Conservation (phyloP, 2,329 filamentous ascomycete genomes). For the Fusarium dlaminii region DNA sequence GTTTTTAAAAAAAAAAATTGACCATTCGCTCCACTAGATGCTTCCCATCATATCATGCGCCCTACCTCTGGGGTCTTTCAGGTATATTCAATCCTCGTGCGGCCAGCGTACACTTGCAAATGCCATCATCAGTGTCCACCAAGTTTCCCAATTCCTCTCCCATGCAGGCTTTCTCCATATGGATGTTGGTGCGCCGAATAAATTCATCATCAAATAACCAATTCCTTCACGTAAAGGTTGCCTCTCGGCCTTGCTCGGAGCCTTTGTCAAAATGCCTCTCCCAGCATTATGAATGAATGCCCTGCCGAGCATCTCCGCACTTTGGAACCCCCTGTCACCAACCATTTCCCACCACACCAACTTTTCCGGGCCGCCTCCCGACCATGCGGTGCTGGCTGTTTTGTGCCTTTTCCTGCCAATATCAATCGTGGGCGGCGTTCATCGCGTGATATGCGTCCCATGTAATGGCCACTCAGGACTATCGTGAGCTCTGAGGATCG, state of each 20-base stretch:
- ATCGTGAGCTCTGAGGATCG: conserved; percentile 6
- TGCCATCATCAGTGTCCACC: conserved; percentile 10
- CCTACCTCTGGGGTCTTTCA: conserved; percentile 11
- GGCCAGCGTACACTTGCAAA: conserved; percentile 29
- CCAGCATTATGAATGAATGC: conserved; percentile 4
- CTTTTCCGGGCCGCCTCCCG: conserved; percentile 20
- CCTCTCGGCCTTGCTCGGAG: background rate
- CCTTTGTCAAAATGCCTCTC: conserved; percentile 2
- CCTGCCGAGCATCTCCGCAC: conserved; percentile 12
- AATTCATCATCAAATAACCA: conserved; percentile 8
- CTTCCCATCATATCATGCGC: conserved; percentile 23
- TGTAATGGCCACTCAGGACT: conserved; percentile 6
- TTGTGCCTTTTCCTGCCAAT: conserved; percentile 6
- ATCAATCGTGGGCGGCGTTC: conserved; percentile 1
- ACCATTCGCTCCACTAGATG: conserved; percentile 15
- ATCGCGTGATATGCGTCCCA: conserved; percentile 5
- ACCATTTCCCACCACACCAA: conserved; percentile 23
- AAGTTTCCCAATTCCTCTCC: background rate
- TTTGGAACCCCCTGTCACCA: conserved; percentile 9
- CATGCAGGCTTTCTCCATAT: background rate
- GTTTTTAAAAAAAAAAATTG: background rate
- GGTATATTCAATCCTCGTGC: conserved; percentile 36
- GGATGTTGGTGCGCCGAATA: conserved; percentile 22
- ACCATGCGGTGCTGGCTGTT: background rate
- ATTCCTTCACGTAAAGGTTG: background rate